phyloP scores from a whole-genome alignment of 2,329 filamentous ascomycete genomes.

The Cladosporium sp. region DNA sequence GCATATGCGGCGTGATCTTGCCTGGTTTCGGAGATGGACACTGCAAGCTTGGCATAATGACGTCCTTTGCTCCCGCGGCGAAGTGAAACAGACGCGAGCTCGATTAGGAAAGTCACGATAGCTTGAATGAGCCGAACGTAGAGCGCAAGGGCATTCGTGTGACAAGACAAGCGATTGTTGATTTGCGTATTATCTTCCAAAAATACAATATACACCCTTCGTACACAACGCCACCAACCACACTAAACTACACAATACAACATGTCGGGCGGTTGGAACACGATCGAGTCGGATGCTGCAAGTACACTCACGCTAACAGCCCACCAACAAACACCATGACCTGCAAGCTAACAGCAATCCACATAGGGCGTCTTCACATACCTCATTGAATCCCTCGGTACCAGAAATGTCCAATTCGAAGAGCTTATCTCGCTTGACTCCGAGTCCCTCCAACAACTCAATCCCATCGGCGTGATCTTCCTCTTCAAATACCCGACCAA shows the following conservation, averaged over 20 bases:
- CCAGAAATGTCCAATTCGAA: slow-evolving; percentile 92
- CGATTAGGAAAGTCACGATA: not conserved
- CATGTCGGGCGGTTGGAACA: slow-evolving; percentile 79
- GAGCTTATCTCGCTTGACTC: slow-evolving; percentile 87
- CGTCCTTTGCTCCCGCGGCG: slow-evolving; percentile 2
- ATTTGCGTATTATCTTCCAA: too few species aligned
- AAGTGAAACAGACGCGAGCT: slow-evolving; percentile 1
- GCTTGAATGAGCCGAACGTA: not conserved
- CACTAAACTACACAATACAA: not conserved
- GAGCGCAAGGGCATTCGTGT: too few species aligned
- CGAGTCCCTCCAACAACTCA: slow-evolving; percentile 61
- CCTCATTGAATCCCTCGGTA: slow-evolving; percentile 85
- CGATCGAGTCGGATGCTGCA: slow-evolving; percentile 95
- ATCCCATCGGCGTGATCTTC: slow-evolving; percentile 75
- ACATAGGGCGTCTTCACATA: slow-evolving; percentile 89
- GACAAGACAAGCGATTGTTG: too few species aligned
- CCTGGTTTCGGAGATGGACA: not conserved
- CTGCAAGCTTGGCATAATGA: slow-evolving; percentile 5
- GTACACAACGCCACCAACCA: too few species aligned
- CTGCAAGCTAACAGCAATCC: slow-evolving; percentile 6
- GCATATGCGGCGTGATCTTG: not conserved
- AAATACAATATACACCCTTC: too few species aligned
- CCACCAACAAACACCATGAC: not conserved
- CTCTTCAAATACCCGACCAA: slow-evolving; percentile 93
- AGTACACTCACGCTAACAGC: slow-evolving; percentile 29